Evolutionary conservation across 768 basidiomycete genomes (phyloP).

Genomic region (Gymnopilus dilepis): DNA sequence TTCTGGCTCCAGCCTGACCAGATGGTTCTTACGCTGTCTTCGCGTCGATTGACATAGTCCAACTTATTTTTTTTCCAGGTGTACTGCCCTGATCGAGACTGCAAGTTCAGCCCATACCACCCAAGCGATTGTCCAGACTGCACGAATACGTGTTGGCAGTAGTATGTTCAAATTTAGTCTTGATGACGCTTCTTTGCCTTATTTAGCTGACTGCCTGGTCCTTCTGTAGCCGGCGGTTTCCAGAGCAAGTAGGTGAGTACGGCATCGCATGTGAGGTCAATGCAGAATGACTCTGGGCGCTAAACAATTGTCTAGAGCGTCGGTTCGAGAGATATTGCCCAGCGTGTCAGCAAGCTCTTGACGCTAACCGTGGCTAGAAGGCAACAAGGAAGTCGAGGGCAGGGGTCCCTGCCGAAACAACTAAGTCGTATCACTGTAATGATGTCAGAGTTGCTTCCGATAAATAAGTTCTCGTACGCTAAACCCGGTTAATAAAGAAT

Average conservation of each 20-base stretch:
- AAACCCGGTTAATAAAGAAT: not conserved
- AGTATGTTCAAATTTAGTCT: constrained; percentile 50
- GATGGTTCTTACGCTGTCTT: constrained; percentile 45
- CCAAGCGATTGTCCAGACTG: constrained; percentile 66
- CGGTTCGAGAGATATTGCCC: constrained; percentile 32
- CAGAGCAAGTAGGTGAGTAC: constrained; percentile 63
- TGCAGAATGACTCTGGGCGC: constrained; percentile 10
- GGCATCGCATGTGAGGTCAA: not conserved
- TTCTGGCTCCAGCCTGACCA: constrained; percentile 55
- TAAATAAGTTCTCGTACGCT: not conserved
- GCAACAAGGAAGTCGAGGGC: constrained; percentile 7
- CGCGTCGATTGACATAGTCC: constrained; percentile 15
- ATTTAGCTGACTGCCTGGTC: constrained; percentile 10
- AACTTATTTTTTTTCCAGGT: constrained; percentile 46
- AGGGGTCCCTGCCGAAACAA: not conserved
- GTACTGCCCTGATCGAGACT: constrained; percentile 64
- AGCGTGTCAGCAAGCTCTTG: constrained; percentile 29
- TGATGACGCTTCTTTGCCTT: constrained; percentile 13
- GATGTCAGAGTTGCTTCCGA: constrained; percentile 3
- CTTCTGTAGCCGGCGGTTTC: constrained; percentile 65
- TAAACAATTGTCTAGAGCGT: constrained; percentile 19
- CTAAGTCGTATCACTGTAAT: not conserved
- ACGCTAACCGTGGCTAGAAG: constrained; percentile 14
- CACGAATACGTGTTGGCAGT: constrained; percentile 73
- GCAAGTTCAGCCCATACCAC: constrained; percentile 75